Conservation (phyloP, 805 yeast genomes). For the Myxozyma sirexii region DNA sequence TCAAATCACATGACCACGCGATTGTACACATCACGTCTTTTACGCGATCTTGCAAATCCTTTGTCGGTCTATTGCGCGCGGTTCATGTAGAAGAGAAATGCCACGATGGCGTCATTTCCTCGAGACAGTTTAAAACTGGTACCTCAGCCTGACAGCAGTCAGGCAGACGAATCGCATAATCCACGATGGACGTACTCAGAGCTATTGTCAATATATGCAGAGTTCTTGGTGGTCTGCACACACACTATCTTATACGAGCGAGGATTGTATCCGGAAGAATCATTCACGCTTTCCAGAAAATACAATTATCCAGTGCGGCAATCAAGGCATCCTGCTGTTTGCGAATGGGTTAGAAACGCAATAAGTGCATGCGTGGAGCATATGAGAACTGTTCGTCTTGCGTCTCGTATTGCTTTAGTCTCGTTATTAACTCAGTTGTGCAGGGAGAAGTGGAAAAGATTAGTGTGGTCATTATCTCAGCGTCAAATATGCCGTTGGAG, state of each 20-base stretch:
- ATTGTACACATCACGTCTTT: background rate
- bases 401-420: conserved; percentile 22
- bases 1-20: conserved; percentile 3
- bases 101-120: background rate
- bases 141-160: background rate
- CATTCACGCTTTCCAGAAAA: conserved; percentile 50
- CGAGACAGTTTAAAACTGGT: background rate
- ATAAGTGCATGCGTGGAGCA: conserved; percentile 38
- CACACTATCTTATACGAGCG: conserved; percentile 60
- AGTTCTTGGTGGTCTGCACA: conserved; percentile 52
- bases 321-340: conserved; percentile 53
- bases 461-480: conserved; percentile 47
- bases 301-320: conserved; percentile 50
- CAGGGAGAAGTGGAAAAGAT: conserved; percentile 33
- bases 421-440: background rate
- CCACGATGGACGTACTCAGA: conserved; percentile 26
- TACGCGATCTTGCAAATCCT: too few relatives aligned
- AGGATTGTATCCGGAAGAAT: conserved; percentile 54
- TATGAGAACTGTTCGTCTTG: conserved; percentile 26
- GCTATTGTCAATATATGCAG: conserved; percentile 24
- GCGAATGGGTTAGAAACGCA: conserved; percentile 49
- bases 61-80: too few relatives aligned
- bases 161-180: background rate
- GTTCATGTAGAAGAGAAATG: too few relatives aligned
- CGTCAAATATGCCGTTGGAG: conserved; percentile 42